These are phyloP conservation scores for Pneumocystis wakefieldiae DNA, from an alignment of 1,139 yeast species.

Conservation along the genomic window DNA sequence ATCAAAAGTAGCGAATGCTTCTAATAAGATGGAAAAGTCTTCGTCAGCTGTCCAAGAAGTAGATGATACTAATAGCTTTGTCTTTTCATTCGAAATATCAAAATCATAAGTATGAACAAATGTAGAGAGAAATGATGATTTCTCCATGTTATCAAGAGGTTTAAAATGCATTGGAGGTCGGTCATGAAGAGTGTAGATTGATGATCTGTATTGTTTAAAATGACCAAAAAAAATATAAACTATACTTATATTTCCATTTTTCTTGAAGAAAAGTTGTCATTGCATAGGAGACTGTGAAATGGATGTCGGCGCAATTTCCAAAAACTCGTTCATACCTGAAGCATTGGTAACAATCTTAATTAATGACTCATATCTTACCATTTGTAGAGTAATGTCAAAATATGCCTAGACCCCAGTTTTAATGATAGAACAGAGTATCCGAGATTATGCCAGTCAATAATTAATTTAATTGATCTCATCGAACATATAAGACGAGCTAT, in stretches of 20 bases:
- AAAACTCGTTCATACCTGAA: slow-evolving; percentile 39
- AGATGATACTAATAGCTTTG: slow-evolving; percentile 48
- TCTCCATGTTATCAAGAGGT: slow-evolving; percentile 29
- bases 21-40: slow-evolving; percentile 55
- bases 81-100: not conserved
- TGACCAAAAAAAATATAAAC: slow-evolving; percentile 22
- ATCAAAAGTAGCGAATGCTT: slow-evolving; percentile 54
- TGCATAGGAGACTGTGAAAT: slow-evolving; percentile 65
- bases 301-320: slow-evolving; percentile 48
- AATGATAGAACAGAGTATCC: slow-evolving; percentile 72
- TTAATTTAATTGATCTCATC: slow-evolving; percentile 45
- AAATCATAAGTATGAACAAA: not conserved
- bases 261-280: slow-evolving; percentile 35
- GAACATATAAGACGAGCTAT: slow-evolving; percentile 41
- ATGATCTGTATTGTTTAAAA: not conserved
- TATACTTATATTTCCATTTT: slow-evolving; percentile 2
- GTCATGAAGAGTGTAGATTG: slow-evolving; percentile 38
- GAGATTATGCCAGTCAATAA: slow-evolving; percentile 94
- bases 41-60: slow-evolving; percentile 96
- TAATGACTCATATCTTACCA: slow-evolving; percentile 9
- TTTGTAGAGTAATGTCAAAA: slow-evolving; percentile 24
- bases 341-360: not conserved
- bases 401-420: slow-evolving; percentile 42
- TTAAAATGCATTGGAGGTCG: slow-evolving; percentile 57
- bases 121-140: not conserved